These are phyloP conservation scores for Amanita brunnescens DNA, from an alignment of 768 basidiomycete genomes.

Conservation along the genomic window DNA sequence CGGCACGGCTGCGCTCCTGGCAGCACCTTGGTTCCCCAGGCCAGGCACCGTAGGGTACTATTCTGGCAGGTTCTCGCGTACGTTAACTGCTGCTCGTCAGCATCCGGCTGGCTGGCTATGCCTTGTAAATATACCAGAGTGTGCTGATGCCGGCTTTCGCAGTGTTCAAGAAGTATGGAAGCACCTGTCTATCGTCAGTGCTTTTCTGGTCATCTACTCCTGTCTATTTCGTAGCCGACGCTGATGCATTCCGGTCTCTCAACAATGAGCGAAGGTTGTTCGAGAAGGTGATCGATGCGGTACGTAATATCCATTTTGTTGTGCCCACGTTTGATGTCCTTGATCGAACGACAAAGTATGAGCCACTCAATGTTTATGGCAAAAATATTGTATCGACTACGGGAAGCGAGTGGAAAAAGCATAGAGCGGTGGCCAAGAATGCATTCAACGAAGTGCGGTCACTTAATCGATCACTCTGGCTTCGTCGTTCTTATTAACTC, in stretches of 20 bases:
- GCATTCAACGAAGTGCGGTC: conserved; percentile 39
- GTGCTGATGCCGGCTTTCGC: background rate
- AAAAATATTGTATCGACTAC: conserved; percentile 33
- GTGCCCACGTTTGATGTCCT: background rate
- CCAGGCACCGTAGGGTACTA: conserved; percentile 24
- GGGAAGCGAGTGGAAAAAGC: conserved; percentile 39
- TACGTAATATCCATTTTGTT: conserved; percentile 11
- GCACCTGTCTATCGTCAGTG: conserved; percentile 30
- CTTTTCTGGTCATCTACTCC: conserved; percentile 21
- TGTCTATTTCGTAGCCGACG: conserved; percentile 34
- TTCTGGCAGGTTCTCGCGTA: conserved; percentile 27
- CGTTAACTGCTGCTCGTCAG: conserved; percentile 6
- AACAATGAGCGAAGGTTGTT: conserved; percentile 25
- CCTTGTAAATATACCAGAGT: background rate
- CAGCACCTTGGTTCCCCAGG: conserved; percentile 25
- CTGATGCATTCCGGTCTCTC: conserved; percentile 31
- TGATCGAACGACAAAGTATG: conserved; percentile 20
- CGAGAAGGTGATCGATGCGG: conserved; percentile 29
- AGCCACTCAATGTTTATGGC: conserved; percentile 37
- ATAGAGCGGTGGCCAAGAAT: conserved; percentile 34
- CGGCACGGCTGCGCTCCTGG: conserved; percentile 14
- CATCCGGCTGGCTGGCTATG: background rate
- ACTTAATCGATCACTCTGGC: background rate
- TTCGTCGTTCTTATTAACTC: background rate
- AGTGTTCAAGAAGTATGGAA: conserved; percentile 33